Percentiles rank a stretch among this genome's conserved stretches.
Evolutionary conservation across 2,329 filamentous ascomycete genomes (phyloP).

Genomic region (Fusarium sp.): DNA sequence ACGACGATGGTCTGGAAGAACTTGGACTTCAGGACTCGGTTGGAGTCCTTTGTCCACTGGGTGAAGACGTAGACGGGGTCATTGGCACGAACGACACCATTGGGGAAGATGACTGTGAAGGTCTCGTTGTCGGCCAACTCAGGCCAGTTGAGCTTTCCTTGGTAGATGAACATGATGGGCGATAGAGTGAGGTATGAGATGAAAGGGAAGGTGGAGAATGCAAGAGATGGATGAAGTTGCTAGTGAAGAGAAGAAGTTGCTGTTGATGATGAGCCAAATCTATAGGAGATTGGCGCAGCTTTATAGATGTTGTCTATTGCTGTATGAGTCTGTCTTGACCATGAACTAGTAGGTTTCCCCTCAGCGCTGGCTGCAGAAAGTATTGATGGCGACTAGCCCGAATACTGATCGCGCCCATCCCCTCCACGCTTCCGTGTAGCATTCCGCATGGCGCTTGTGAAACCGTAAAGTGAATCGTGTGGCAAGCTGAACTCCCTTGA

Average conservation of each 20-base stretch:
- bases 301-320: rapidly evolving
- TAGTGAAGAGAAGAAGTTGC: background rate
- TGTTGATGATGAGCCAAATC: rapidly evolving
- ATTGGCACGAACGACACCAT: background rate
- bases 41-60: background rate
- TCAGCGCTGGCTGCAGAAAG: background rate
- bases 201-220: background rate
- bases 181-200: rapidly evolving
- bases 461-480: background rate
- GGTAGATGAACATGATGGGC: background rate
- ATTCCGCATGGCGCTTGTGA: background rate
- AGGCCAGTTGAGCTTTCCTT: background rate
- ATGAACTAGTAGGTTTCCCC: background rate
- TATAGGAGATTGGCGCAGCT: rapidly evolving
- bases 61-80: rapidly evolving
- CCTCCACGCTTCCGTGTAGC: background rate
- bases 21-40: background rate
- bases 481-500: background rate
- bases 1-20: rapidly evolving
- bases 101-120: background rate
- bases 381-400: background rate
- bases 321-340: rapidly evolving
- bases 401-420: background rate
- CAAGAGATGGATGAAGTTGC: too few species aligned
- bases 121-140: background rate